phyloP scores from a whole-genome alignment of 768 basidiomycete genomes.

The Dioszegia hungarica region DNA sequence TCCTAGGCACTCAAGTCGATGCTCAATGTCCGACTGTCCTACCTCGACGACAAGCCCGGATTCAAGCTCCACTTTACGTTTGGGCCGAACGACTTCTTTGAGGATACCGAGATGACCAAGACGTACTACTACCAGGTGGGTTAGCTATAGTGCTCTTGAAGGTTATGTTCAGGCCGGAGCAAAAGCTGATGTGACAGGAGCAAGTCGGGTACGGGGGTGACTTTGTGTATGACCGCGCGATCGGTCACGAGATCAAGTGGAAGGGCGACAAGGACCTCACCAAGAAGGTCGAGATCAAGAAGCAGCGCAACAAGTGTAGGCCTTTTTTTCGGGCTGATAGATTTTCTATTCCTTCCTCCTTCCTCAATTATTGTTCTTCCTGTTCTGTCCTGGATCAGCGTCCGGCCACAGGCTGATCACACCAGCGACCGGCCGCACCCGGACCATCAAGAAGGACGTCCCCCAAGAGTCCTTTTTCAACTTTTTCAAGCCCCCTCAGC shows the following conservation, averaged over 20 bases:
- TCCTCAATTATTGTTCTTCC: too few relatives aligned
- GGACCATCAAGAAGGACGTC: constrained; percentile 65
- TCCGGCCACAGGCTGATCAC: too few relatives aligned
- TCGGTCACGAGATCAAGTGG: constrained; percentile 90
- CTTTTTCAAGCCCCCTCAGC: constrained; percentile 83
- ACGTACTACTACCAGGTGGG: constrained; percentile 74
- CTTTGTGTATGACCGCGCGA: constrained; percentile 90
- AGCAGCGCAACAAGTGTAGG: constrained; percentile 97
- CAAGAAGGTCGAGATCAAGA: constrained; percentile 96
- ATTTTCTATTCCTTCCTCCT: not conserved
- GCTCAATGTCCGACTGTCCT: constrained; percentile 71
- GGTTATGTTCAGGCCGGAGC: not conserved
- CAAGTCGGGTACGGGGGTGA: constrained; percentile 94
- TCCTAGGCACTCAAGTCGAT: constrained; percentile 74
- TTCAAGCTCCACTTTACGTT: constrained; percentile 88
- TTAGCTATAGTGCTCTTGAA: constrained; percentile 44
- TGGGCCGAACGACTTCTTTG: constrained; percentile 76
- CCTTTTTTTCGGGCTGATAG: constrained; percentile 6
- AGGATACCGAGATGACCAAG: constrained; percentile 77
- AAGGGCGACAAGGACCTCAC: constrained; percentile 98
- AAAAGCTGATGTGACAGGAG: constrained; percentile 51
- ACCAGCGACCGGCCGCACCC: constrained; percentile 54
- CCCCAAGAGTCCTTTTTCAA: constrained; percentile 97
- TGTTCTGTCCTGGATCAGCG: too few relatives aligned
- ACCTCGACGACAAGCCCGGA: constrained; percentile 63